Conservation (phyloP, 192 early-diverging fungal genomes). For the Dissophora ornata region DNA sequence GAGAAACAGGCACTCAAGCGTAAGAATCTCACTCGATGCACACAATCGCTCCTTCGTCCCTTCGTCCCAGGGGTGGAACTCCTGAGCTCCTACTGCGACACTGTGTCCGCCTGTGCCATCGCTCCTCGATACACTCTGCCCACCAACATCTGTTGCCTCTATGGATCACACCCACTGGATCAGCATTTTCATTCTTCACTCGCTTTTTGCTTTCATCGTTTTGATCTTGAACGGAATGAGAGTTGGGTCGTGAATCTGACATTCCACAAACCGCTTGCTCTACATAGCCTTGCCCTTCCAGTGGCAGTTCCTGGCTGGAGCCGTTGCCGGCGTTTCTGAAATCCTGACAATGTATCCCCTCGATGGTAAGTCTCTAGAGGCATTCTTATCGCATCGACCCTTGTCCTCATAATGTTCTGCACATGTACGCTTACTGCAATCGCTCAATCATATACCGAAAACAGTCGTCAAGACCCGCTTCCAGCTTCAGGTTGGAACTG, state of each 20-base stretch:
- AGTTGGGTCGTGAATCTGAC: neutral
- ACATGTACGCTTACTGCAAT: neutral
- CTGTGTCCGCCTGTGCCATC: too few relatives aligned
- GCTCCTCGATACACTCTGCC: too few relatives aligned
- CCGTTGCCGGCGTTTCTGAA: constrained; percentile 89
- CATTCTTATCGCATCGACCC: neutral
- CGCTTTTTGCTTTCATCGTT: too few relatives aligned
- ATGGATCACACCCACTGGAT: too few relatives aligned
- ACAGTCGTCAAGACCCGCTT: constrained; percentile 93
- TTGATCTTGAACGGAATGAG: neutral
- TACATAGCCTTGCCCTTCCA: constrained; percentile 75
- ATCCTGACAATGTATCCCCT: constrained; percentile 95
- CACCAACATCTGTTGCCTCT: too few relatives aligned
- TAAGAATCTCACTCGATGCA: constrained; percentile 17
- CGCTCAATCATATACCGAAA: neutral
- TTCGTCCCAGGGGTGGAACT: too few relatives aligned
- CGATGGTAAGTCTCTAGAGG: constrained; percentile 58
- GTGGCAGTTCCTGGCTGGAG: constrained; percentile 82
- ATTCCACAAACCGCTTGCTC: neutral
- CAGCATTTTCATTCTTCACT: too few relatives aligned
- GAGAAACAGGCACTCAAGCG: constrained; percentile 40
- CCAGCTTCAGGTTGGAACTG: constrained; percentile 95
- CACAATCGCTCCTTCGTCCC: too few relatives aligned
- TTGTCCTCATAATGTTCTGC: neutral
- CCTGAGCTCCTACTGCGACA: too few relatives aligned